Conservation (phyloP, 345 rosid genomes). For the Rhizophora mangle region DNA sequence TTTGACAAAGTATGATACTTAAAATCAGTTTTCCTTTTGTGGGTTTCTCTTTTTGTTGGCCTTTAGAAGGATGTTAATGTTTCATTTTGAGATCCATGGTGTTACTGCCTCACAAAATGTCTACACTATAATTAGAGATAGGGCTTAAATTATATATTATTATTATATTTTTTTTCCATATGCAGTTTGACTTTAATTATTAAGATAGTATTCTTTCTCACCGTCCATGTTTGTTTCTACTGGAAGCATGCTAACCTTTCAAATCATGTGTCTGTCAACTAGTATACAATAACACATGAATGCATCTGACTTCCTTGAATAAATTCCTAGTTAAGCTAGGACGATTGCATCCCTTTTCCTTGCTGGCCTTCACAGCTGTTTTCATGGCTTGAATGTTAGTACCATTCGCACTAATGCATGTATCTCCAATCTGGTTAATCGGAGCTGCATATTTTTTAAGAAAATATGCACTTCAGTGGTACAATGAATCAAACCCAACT, state of each 20-base stretch:
- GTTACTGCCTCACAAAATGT: too few relatives aligned
- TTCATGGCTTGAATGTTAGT: not conserved
- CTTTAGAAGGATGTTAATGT: too few relatives aligned
- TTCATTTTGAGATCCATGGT: too few relatives aligned
- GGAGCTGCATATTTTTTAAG: not conserved
- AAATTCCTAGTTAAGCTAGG: not conserved
- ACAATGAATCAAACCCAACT: slow-evolving; percentile 20
- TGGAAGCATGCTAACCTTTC: not conserved
- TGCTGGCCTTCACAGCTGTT: slow-evolving; percentile 23
- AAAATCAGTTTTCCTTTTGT: not conserved
- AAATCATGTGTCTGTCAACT: not conserved
- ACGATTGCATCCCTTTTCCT: not conserved
- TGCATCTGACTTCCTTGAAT: slow-evolving; percentile 11
- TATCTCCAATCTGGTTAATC: slow-evolving; percentile 10
- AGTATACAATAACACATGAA: not conserved
- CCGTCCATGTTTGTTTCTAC: not conserved
- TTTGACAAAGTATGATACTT: not conserved
- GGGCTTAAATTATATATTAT: too few relatives aligned
- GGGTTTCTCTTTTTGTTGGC: not conserved
- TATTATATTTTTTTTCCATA: too few relatives aligned
- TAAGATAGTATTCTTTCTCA: not conserved
- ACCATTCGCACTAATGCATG: not conserved
- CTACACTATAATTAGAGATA: too few relatives aligned
- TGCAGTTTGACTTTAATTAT: not conserved
- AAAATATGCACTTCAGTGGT: slow-evolving; percentile 2